phyloP scores from a whole-genome alignment of 2,329 filamentous ascomycete genomes.

The Fusarium heterosporum region DNA sequence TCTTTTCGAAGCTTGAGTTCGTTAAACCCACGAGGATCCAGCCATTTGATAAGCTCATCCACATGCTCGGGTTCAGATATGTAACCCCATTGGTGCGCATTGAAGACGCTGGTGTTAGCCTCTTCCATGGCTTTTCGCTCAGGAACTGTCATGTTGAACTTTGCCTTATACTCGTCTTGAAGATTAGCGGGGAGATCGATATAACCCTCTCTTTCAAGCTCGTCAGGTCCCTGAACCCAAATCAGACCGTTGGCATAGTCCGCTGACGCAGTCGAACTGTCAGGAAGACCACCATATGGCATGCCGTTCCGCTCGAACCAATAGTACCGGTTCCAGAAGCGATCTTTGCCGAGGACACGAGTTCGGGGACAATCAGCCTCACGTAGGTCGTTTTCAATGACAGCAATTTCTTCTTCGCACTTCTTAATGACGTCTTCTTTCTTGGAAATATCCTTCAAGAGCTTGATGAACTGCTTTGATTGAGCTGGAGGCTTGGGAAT shows the following conservation, averaged over 20 bases:
- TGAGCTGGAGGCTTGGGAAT: conserved; percentile 77
- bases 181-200: conserved; percentile 80
- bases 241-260: conserved; percentile 94
- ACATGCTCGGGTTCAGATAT: conserved; percentile 84
- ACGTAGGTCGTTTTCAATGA: conserved; percentile 90
- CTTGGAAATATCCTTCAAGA: conserved; percentile 89
- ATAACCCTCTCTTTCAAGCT: conserved; percentile 86
- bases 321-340: conserved; percentile 98
- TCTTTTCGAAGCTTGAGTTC: conserved; percentile 92
- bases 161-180: conserved; percentile 78
- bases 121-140: conserved; percentile 90
- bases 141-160: conserved; percentile 84
- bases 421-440: conserved; percentile 83
- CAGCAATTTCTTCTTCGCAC: conserved; percentile 86
- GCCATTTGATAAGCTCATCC: conserved; percentile 84
- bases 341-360: conserved; percentile 88
- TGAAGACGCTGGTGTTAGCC: conserved; percentile 80
- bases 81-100: conserved; percentile 89
- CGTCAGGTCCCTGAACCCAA: conserved; percentile 96
- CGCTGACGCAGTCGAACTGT: conserved; percentile 87
- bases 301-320: conserved; percentile 99
- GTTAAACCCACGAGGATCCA: conserved; percentile 87
- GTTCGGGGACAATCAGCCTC: conserved; percentile 95
- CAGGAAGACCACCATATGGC: conserved; percentile 90
- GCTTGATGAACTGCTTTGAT: conserved; percentile 87